Percentiles rank a stretch among this genome's conserved stretches.
These are phyloP conservation scores for Grigorovia jiainica DNA, from an alignment of 805 yeast species.

Conservation along the genomic window DNA sequence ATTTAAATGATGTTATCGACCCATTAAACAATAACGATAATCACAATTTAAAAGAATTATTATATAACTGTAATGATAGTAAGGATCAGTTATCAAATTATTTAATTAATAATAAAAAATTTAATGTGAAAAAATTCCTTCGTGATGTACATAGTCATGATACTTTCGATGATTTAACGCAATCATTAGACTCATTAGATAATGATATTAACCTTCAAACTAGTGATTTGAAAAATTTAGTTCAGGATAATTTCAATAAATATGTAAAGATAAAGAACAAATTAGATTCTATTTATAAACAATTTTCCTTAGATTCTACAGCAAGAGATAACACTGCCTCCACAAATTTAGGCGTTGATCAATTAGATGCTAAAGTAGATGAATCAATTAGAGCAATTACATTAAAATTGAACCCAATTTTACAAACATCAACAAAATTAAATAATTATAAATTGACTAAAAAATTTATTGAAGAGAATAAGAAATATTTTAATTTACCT, in stretches of 20 bases:
- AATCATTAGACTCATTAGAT: conserved; percentile 42
- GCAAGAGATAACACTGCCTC: conserved; percentile 11
- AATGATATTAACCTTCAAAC: conserved; percentile 40
- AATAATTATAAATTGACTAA: conserved; percentile 41
- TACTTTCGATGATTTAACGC: conserved; percentile 39
- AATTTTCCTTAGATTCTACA: conserved; percentile 31
- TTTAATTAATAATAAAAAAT: conserved; percentile 47
- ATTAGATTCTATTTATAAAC: conserved; percentile 49
- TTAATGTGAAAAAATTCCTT: conserved; percentile 48
- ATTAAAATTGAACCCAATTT: conserved; percentile 48
- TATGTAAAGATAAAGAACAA: conserved; percentile 58
- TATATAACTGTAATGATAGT: conserved; percentile 32
- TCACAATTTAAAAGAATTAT: conserved; percentile 34
- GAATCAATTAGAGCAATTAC: conserved; percentile 46
- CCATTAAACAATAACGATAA: conserved; percentile 43
- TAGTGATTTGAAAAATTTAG: conserved; percentile 39
- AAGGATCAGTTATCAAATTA: conserved; percentile 22
- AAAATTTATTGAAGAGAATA: conserved; percentile 42
- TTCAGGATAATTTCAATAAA: conserved; percentile 50
- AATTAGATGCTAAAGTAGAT: conserved; percentile 34
- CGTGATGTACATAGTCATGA: conserved; percentile 48
- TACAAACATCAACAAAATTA: conserved; percentile 41
- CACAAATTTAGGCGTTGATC: conserved; percentile 22
- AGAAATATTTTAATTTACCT: conserved; percentile 49
- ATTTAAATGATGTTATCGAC: conserved; percentile 30